These are phyloP conservation scores for Calonectria pteridis DNA, from an alignment of 2,329 filamentous ascomycete genomes.

Conservation along the genomic window DNA sequence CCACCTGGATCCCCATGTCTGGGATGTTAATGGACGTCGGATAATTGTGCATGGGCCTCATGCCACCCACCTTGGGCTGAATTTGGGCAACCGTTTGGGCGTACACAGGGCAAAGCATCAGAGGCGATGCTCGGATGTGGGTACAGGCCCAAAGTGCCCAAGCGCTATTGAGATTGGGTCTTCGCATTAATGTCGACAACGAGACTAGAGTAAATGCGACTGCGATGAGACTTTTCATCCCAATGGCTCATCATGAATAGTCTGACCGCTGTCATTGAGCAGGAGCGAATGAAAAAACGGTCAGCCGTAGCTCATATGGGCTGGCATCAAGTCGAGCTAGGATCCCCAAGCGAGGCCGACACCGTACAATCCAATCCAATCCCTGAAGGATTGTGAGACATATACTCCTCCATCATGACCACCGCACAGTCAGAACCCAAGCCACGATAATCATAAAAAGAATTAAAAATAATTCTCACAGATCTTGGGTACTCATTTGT, in stretches of 20 bases:
- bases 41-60: slow-evolving; percentile 9
- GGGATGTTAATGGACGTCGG: slow-evolving; percentile 1
- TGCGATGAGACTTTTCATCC: slow-evolving; percentile 3
- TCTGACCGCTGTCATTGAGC: slow-evolving; percentile 18
- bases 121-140: neutral
- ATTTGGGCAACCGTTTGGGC: slow-evolving; percentile 5
- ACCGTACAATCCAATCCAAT: neutral
- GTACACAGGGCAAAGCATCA: neutral
- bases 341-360: slow-evolving; percentile 17
- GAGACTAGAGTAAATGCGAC: neutral
- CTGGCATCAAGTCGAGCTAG: neutral
- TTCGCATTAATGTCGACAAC: slow-evolving; percentile 7
- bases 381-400: neutral
- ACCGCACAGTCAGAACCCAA: neutral
- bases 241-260: neutral
- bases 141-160: neutral
- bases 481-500: neutral
- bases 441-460: neutral
- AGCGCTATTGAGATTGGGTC: neutral
- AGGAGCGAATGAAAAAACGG: slow-evolving; percentile 2
- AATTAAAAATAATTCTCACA: neutral
- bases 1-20: slow-evolving; percentile 13
- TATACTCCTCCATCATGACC: neutral
- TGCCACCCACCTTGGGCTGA: slow-evolving; percentile 1
- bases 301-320: neutral